Base-by-base conservation (phyloP, 1,139 yeast species). In the Fermentozyma sake region DNA sequence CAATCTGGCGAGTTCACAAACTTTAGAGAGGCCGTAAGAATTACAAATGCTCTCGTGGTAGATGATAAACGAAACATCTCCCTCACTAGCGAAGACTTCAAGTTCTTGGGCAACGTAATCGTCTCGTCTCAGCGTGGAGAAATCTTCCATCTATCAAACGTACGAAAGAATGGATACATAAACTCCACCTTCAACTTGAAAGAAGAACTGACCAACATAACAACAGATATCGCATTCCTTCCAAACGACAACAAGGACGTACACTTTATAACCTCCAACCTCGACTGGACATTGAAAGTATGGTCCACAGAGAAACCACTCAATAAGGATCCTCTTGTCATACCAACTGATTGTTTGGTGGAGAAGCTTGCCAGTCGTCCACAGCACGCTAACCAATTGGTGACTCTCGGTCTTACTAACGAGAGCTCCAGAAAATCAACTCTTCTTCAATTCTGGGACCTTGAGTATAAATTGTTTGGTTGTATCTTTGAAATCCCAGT, bases 361-460 rank as follows among this genome's bases (percentile, higher is more conserved):
- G 51, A 60, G 26, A 69, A 62, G 24, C 55, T 72, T 1, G 49
- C 56, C 4, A 58, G 68, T 52, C 50, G 68, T 23, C 79, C 79
- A 0, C 41, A 46, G 7, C 37, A 46, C 8, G 55, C 61, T 1
- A 52, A 58, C 7, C 69, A 76, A 27, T 72, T 77, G 41, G 70
- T 72, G 1, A 52, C 69, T 2, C 64, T 69, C 14, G 77, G 76
- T 4, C 60, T 70, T 3, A 33, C 42, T 26, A 40, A 42, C 13
- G 51, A 60, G 12, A 29, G 46, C 9, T 32, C 10, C 24, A 27
- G 14, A 28, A 33, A 16, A 13, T 33, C 16, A 17, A 37, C 76
- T 1, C 41, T 53, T 9, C 42, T 77, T n/a, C 73, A 74, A 32
- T 50, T 74, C 13, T 78, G 82, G 82, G 76, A 78, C 42, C 48